Evolutionary conservation across 2,329 filamentous ascomycete genomes (phyloP).

Genomic region (Colletotrichum trifolii): DNA sequence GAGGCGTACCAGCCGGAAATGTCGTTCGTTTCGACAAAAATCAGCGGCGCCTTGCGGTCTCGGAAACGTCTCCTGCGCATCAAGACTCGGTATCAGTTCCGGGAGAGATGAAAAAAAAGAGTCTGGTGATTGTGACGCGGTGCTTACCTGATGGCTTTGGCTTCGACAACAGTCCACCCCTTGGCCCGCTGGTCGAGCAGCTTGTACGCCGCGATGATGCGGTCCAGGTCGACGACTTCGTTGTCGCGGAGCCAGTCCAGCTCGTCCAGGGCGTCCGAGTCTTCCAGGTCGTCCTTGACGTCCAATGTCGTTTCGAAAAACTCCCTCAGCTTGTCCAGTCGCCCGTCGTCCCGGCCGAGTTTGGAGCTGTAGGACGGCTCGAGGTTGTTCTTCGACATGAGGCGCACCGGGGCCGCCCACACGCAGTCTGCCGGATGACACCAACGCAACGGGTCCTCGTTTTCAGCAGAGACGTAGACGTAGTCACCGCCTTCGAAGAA

Average conservation of each 20-base stretch:
- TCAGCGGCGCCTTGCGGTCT: slow-evolving; percentile 7
- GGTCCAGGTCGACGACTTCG: neutral
- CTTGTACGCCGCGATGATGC: neutral
- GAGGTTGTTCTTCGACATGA: neutral
- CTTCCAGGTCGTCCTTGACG: neutral
- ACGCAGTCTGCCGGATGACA: neutral
- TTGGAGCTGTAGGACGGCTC: neutral
- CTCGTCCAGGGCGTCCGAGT: neutral
- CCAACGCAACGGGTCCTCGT: neutral
- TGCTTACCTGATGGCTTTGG: neutral
- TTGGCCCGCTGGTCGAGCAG: neutral
- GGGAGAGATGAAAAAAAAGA: too few relatives aligned
- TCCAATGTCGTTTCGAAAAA: neutral
- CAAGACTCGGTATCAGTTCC: neutral
- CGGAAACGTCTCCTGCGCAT: neutral
- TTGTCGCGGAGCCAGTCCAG: neutral
- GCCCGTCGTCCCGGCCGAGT: neutral
- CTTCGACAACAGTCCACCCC: neutral
- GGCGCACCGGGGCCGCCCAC: neutral
- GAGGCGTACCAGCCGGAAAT: slow-evolving; percentile 42
- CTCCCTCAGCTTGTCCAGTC: neutral
- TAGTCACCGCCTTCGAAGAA: neutral
- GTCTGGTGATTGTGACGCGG: too few relatives aligned
- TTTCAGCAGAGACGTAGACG: neutral
- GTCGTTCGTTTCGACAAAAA: slow-evolving; percentile 18